Conservation (phyloP, 2,329 filamentous ascomycete species). For the Didymosphaeria variabile region DNA sequence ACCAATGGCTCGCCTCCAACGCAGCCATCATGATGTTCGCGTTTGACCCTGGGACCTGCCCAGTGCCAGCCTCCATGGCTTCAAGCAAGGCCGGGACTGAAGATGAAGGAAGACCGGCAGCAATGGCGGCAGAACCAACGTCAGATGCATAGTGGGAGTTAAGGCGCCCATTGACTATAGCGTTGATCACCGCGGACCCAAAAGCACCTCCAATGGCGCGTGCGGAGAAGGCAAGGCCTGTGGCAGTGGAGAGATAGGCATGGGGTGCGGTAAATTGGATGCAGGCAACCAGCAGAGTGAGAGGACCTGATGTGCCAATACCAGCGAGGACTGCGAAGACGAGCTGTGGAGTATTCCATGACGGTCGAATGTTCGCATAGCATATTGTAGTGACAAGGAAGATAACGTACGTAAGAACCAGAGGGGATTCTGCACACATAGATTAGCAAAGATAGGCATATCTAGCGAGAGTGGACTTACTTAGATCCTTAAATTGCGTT, state of each 20-base stretch:
- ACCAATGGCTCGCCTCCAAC: slow-evolving; percentile 40
- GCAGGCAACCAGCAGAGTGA: slow-evolving; percentile 43
- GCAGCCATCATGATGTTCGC: slow-evolving; percentile 30
- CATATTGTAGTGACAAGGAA: slow-evolving; percentile 40
- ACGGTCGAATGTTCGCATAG: slow-evolving; percentile 37
- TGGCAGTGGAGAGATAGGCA: slow-evolving; percentile 41
- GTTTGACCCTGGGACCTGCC: slow-evolving; percentile 26
- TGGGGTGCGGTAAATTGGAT: slow-evolving; percentile 45
- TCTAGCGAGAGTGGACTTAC: slow-evolving; percentile 14
- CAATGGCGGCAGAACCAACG: slow-evolving; percentile 31
- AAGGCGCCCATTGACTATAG: slow-evolving; percentile 37
- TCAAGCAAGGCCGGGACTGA: slow-evolving; percentile 29
- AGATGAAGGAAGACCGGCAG: slow-evolving; percentile 33
- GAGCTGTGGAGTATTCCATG: slow-evolving; percentile 37
- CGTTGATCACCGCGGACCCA: slow-evolving; percentile 42
- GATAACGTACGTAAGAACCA: slow-evolving; percentile 37
- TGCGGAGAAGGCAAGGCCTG: slow-evolving; percentile 44
- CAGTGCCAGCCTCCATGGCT: slow-evolving; percentile 31
- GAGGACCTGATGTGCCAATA: slow-evolving; percentile 39
- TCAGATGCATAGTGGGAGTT: slow-evolving; percentile 31
- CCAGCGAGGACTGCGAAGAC: slow-evolving; percentile 38
- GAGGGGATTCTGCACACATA: slow-evolving; percentile 29
- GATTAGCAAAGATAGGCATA: not conserved
- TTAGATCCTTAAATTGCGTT: slow-evolving; percentile 41
- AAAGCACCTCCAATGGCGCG: slow-evolving; percentile 45